Evolutionary conservation across 148 eudicot genomes (phyloP), one percentile per base, ranked within the genome.

Genomic region (Amaranthus cruentus): DNA sequence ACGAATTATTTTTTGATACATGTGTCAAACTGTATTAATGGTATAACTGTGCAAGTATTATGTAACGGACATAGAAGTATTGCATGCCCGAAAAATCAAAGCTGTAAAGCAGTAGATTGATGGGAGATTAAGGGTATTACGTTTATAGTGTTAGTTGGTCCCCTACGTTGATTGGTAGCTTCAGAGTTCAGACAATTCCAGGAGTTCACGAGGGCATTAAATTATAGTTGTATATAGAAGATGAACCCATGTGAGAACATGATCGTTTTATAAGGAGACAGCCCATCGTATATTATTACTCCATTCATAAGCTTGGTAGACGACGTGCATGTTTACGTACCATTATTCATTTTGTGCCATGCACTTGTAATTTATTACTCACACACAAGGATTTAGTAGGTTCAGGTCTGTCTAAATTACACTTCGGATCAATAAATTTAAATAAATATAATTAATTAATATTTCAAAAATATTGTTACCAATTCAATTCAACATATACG

Each of bases 181-280:
- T 9, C 3, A 9, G 6, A 48, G n/a, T 54, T 55, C 18, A 55
- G 57, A 47, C 43, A 68, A 57, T 57, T 67, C 7, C 50, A 49
- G 58, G 13, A 15, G 18, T 6, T 75, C 66, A 75, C 72, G 78
- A 75, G 72, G 48, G 48, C 72, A 75, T 75, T 75, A 68, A 58
- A 47, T 57, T 5, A 66, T n/a, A 56, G 1, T 11, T 2, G 6
- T 60, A 14, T 28, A 62, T 62, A 0, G 4, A 15, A 2, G 13
- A 65, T n/a, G 48, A 55, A 55, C 50, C 42, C 78, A 75, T 75
- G 72, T 68, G 66, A 48, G 43, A 12, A 18, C 3, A 57, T 75
- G 57, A 68, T 59, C 51, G 14, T 49, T 62, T 38, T 48, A 28
- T 28, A 28, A 61, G 76, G 76, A 68, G 62, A 73, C 68, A 75